Conservation (phyloP, 225 moss, liverwort and hornwort genomes). For the Physcomitrellopsis africana region DNA sequence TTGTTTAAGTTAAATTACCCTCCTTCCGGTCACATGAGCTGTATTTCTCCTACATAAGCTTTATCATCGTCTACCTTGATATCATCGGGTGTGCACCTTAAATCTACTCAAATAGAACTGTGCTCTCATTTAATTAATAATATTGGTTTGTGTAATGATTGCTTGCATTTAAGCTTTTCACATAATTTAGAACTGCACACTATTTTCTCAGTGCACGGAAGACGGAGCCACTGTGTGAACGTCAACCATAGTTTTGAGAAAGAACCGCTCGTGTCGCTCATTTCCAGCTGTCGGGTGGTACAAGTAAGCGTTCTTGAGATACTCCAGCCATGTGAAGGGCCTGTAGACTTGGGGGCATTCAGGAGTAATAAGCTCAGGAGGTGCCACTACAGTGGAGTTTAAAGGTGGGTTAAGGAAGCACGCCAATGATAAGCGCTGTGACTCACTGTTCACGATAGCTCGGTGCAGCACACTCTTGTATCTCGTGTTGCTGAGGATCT, state of each 20-base stretch:
- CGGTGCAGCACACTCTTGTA: constrained; percentile 75
- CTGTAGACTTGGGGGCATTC: constrained; percentile 69
- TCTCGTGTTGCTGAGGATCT: constrained; percentile 71
- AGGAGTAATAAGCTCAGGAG: constrained; percentile 68
- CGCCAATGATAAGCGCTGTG: constrained; percentile 61
- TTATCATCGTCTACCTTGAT: constrained; percentile 29
- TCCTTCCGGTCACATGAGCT: constrained; percentile 30
- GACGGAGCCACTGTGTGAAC: constrained; percentile 41
- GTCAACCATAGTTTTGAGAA: constrained; percentile 49
- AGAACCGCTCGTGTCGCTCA: constrained; percentile 67
- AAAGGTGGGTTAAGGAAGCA: constrained; percentile 63
- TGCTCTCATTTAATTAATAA: too few species aligned
- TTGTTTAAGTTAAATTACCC: constrained; percentile 11
- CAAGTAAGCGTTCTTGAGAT: constrained; percentile 64
- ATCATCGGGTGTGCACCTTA: constrained; percentile 38
- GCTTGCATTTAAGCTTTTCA: too few species aligned
- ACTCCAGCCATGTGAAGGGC: constrained; percentile 65
- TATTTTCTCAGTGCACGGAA: constrained; percentile 41
- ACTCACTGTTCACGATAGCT: constrained; percentile 65
- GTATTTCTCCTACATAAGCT: constrained; percentile 11
- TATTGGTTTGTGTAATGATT: too few species aligned
- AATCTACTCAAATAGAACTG: background rate
- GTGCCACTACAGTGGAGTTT: constrained; percentile 55
- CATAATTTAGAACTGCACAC: too few species aligned
- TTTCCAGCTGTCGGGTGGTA: constrained; percentile 59